Conservation (phyloP, 2,329 filamentous ascomycete species). For the Trichophyton simii region DNA sequence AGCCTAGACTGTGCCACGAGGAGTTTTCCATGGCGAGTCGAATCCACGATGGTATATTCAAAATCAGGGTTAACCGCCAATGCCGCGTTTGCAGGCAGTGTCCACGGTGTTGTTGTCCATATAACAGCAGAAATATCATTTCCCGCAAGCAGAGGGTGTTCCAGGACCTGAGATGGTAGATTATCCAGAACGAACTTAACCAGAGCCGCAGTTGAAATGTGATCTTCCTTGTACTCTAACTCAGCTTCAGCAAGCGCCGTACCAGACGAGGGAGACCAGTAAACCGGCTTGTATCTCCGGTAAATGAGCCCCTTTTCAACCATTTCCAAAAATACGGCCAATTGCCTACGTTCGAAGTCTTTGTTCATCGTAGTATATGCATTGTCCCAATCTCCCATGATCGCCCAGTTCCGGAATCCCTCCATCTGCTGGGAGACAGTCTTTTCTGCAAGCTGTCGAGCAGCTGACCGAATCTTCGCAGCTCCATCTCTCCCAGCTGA, state of each 20-base stretch:
- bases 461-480: conserved; percentile 41
- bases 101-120: conserved; percentile 99
- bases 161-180: conserved; percentile 34
- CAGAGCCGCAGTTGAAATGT: conserved; percentile 48
- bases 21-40: conserved; percentile 42
- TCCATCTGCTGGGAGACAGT: conserved; percentile 49
- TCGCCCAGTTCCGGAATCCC: conserved; percentile 46
- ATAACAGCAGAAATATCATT: conserved; percentile 64
- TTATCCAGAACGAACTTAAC: conserved; percentile 59
- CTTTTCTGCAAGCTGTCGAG: conserved; percentile 42
- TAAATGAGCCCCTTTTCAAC: conserved; percentile 50
- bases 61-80: conserved; percentile 70
- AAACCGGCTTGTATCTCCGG: conserved; percentile 50
- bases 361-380: conserved; percentile 53
- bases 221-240: conserved; percentile 51
- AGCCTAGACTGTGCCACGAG: conserved; percentile 62
- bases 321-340: conserved; percentile 49
- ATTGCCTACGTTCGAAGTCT: conserved; percentile 48
- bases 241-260: conserved; percentile 54
- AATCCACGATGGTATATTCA: conserved; percentile 56
- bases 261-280: conserved; percentile 53
- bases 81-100: conserved; percentile 78
- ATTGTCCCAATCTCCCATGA: conserved; percentile 53
- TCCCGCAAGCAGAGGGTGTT: conserved; percentile 29
- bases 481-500: conserved; percentile 23